Evolutionary conservation across 306 rosid species (phyloP).

Genomic region (Albizia julibrissin): DNA sequence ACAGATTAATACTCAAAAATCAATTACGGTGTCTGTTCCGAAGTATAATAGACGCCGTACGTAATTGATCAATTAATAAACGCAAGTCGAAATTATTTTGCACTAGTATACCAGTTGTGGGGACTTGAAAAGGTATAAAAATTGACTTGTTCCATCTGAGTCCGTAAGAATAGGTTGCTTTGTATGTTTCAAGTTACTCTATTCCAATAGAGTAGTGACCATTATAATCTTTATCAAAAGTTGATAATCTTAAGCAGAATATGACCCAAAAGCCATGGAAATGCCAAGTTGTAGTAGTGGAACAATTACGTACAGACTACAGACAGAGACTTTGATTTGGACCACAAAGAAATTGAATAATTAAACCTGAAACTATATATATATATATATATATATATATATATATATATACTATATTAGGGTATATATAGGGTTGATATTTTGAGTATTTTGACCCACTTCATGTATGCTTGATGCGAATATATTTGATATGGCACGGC

Average conservation of each 20-base stretch:
- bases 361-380: background rate
- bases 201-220: background rate
- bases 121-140: background rate
- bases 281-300: background rate
- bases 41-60: too few relatives aligned
- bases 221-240: background rate
- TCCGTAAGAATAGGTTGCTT: background rate
- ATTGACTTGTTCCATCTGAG: background rate
- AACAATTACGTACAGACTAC: background rate
- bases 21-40: too few relatives aligned
- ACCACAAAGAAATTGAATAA: background rate
- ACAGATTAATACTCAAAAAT: too few relatives aligned
- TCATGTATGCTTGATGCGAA: background rate
- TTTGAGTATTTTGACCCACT: background rate
- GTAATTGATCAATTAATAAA: too few relatives aligned
- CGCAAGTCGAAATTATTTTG: too few relatives aligned
- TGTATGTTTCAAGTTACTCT: background rate
- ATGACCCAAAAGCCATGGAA: background rate
- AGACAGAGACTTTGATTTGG: background rate
- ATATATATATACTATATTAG: too few relatives aligned
- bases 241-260: background rate
- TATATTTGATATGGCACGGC: background rate
- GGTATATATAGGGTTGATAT: background rate
- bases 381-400: too few relatives aligned
- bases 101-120: too few relatives aligned